phyloP scores from a whole-genome alignment of 139 green algal species.

The Micractinium sp. region DNA sequence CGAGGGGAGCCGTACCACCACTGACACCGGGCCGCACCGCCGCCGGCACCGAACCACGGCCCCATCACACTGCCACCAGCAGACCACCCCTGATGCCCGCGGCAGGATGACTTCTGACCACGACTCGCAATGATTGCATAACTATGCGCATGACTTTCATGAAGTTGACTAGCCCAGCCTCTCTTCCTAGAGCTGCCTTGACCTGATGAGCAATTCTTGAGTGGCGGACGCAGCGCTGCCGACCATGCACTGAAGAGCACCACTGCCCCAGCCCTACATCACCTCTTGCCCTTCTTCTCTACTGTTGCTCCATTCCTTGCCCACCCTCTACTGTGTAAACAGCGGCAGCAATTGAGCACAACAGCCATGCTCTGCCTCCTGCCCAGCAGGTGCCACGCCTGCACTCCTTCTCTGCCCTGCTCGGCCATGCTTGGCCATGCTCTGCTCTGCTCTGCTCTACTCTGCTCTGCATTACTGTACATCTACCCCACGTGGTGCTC shows the following conservation, averaged over 20 bases:
- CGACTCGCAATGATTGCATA: not conserved
- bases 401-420: not conserved
- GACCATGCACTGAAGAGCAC: not conserved
- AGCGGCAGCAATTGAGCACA: too few relatives aligned
- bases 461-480: not conserved
- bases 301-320: not conserved
- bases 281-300: not conserved
- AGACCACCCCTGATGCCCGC: not conserved
- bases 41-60: not conserved
- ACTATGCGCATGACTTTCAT: too few relatives aligned
- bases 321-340: too few relatives aligned
- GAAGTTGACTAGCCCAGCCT: too few relatives aligned
- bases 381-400: not conserved
- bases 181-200: not conserved
- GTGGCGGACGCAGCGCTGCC: not conserved
- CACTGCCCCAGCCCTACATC: not conserved
- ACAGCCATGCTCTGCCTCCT: too few relatives aligned
- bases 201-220: not conserved
- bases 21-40: constrained; percentile 41
- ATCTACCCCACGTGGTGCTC: too few relatives aligned
- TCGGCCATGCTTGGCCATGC: not conserved
- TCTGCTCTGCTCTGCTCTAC: not conserved
- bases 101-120: not conserved
- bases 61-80: not conserved
- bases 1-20: constrained; percentile 86